These are phyloP conservation scores for Scleroderma bovista DNA, from an alignment of 768 basidiomycete species.

Conservation along the genomic window DNA sequence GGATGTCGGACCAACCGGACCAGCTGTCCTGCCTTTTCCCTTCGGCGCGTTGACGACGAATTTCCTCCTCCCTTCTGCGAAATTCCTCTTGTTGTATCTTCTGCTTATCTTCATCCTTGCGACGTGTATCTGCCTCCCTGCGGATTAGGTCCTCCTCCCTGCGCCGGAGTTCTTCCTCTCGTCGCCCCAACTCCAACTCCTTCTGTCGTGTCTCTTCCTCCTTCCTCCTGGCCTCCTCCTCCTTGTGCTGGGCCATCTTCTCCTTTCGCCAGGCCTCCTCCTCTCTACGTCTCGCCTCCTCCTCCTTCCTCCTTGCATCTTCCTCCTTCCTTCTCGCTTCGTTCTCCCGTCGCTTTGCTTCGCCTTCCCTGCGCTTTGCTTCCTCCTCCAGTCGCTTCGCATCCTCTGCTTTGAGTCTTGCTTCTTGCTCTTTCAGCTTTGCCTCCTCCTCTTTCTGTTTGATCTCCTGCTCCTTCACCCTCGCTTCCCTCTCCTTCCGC, in stretches of 20 bases:
- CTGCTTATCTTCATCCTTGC: constrained; percentile 20
- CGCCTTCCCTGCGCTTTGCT: constrained; percentile 8
- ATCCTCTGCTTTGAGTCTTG: constrained; percentile 17
- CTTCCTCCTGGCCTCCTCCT: constrained; percentile 20
- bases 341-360: constrained; percentile 10
- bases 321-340: constrained; percentile 17
- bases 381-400: constrained; percentile 13
- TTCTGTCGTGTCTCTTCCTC: constrained; percentile 20
- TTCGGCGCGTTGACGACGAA: constrained; percentile 24
- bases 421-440: constrained; percentile 21
- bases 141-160: constrained; percentile 29
- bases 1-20: constrained; percentile 23
- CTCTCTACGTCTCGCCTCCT: constrained; percentile 13
- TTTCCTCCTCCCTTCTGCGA: constrained; percentile 28
- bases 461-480: constrained; percentile 21
- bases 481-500: constrained; percentile 24
- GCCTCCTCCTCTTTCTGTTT: constrained; percentile 30
- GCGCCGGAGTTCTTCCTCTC: constrained; percentile 25
- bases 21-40: constrained; percentile 23
- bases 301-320: constrained; percentile 26
- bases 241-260: constrained; percentile 17
- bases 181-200: constrained; percentile 20
- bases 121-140: constrained; percentile 27
- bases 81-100: constrained; percentile 24
- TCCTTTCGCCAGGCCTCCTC: constrained; percentile 19